phyloP scores from a whole-genome alignment of 2,329 filamentous ascomycete genomes.

The Fusarium sp. region DNA sequence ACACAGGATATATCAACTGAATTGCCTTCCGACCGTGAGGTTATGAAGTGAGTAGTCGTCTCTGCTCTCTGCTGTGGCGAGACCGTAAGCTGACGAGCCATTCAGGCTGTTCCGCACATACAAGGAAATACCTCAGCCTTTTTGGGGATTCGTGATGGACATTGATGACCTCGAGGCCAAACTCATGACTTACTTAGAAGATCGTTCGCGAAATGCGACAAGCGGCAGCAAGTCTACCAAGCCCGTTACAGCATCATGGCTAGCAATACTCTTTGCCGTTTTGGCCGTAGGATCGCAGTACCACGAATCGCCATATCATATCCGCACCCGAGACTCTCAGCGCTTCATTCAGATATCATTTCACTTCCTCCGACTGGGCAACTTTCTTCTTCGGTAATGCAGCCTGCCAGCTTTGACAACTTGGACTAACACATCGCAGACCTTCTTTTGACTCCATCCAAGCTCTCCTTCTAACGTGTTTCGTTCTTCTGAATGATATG shows the following conservation, averaged over 20 bases:
- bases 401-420: not conserved
- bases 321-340: conserved; percentile 66
- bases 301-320: conserved; percentile 69
- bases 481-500: conserved; percentile 73
- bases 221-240: conserved; percentile 55
- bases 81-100: conserved; percentile 5
- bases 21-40: conserved; percentile 70
- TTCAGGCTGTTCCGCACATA: conserved; percentile 69
- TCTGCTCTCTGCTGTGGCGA: not conserved
- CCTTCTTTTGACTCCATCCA: conserved; percentile 73
- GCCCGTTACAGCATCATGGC: conserved; percentile 69
- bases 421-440: conserved; percentile 43
- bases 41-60: conserved; percentile 65
- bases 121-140: conserved; percentile 72
- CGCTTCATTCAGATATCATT: conserved; percentile 71
- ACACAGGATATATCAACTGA: conserved; percentile 68
- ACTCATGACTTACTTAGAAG: conserved; percentile 71
- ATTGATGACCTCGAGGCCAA: conserved; percentile 71
- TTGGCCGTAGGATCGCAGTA: conserved; percentile 73
- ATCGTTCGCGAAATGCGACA: conserved; percentile 64
- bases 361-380: conserved; percentile 69
- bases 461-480: conserved; percentile 68
- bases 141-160: conserved; percentile 73
- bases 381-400: conserved; percentile 65
- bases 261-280: conserved; percentile 71